Base-by-base conservation (phyloP, 2,329 filamentous ascomycete genomes). In the Fusarium anguioides region DNA sequence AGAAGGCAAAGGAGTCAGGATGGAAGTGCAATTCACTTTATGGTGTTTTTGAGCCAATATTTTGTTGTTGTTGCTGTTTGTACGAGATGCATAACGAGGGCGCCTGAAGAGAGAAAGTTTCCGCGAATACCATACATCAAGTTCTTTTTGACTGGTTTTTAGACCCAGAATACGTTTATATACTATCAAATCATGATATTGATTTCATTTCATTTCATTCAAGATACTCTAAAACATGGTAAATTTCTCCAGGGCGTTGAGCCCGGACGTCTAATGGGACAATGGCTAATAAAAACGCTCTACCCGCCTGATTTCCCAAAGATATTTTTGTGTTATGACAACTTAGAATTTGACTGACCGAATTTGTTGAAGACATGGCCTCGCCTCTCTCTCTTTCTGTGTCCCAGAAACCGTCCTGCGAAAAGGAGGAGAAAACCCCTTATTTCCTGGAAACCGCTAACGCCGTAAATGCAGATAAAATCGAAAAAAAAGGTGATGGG, bases 281-380 rank as follows among this genome's bases (percentile, higher is more conserved):
- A 62, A 56, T 63, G 48, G 60, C 57, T 64, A 63, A 58, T 64
- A 33, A 60, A 60, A 53, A 60, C 64, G 60, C 54, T 60, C 29
- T 54, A 55, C 45, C 53, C 55, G 24, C 55, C 60, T 60, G 48
- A 50, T 60, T 70, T 57, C 35, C 29, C 37, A 59, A n/a, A 33
- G 33, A 60, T 60, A 42, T 45, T 64, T 64, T 64, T 35, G 36
- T 10, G 10, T 26, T 17, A 31, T 51, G 42, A 56, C 58, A 70
- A 61, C 56, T 45, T 64, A 69, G 69, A n/a, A n/a, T n/a, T n/a
- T n/a, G n/a, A n/a, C n/a, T n/a, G n/a, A 73, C 72, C 72, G 45
- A 35, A 70, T 66, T 69, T 74, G 74, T 76, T 75, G 73, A 76
- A 76, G 64, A 71, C 61, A 72, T 69, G 72, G 73, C 62, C 69